Evolutionary conservation across 2,329 filamentous ascomycete genomes (phyloP).

Genomic region (Phyllosticta paracitricarpa): DNA sequence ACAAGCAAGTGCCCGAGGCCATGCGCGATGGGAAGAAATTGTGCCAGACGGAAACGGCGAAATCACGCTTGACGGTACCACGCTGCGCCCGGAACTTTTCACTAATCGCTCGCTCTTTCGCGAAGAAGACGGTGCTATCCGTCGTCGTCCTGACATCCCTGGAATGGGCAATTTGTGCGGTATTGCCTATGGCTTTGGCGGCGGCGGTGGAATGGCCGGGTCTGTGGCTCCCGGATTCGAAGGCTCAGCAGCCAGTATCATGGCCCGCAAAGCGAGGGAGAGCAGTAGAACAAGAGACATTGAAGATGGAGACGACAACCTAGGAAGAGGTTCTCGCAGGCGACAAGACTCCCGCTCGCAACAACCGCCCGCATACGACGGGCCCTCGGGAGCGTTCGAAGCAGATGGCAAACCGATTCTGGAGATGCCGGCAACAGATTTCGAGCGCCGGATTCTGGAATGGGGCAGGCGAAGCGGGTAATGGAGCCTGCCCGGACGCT

Average conservation of each 20-base stretch:
- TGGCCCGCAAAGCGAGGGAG: not conserved
- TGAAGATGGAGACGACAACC: not conserved
- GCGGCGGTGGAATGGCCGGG: constrained; percentile 4
- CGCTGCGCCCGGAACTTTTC: not conserved
- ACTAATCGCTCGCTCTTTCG: not conserved
- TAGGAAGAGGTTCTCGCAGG: not conserved
- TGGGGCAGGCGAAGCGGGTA: not conserved
- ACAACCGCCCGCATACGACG: not conserved
- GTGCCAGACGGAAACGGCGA: constrained; percentile 4
- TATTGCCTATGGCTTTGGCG: constrained; percentile 3
- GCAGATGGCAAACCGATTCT: not conserved
- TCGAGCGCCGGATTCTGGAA: not conserved
- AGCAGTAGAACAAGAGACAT: not conserved
- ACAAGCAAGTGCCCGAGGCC: not conserved
- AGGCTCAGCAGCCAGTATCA: not conserved
- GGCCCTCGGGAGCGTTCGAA: not conserved
- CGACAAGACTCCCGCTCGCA: not conserved
- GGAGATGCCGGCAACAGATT: not conserved
- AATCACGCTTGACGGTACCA: not conserved
- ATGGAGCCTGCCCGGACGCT: not conserved
- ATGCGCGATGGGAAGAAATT: constrained; percentile 7
- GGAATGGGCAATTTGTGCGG: not conserved
- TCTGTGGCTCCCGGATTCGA: not conserved
- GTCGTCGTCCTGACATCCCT: not conserved
- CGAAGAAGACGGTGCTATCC: not conserved